Evolutionary conservation across 2,329 filamentous ascomycete species (phyloP), one percentile per base, ranked within the genome.

Genomic region (Colletotrichum eremochloae): DNA sequence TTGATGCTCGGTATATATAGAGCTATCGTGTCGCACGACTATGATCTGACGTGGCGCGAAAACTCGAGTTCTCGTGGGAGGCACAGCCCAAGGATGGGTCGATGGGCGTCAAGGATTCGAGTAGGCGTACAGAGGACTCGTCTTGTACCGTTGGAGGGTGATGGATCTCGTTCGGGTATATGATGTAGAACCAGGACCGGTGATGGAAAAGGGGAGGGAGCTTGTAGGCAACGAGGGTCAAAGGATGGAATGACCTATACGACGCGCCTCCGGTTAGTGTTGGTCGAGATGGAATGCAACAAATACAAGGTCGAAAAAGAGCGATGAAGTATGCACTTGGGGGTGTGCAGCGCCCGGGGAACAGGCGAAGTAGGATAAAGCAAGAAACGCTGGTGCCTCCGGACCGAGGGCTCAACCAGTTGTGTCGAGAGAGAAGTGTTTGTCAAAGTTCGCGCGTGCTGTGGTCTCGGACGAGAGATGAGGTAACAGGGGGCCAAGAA

Each of bases 401-500:
- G 33, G 44, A 48, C 61, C 70, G 70, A 72, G 60, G 66, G 66
- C 60, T 63, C 24, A 33, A 63, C 46, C 66, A 69, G 50, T 46
- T 42, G 69, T 61, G 66, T 72, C 60, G 46, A 63, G 58, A 68
- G 48, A 33, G 40, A 33, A 40, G 55, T 69, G 70, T 69, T 70
- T 72, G 70, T 70, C 70, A 72, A 69, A 50, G 70, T 72, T 72
- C 70, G 70, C 70, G 66, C 61, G 40, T 71, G 61, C 56, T 63
- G 33, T 65, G 69, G 70, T 69, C 70, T 72, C 60, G 70, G 66
- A 69, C 55, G 60, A 72, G 69, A 72, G 70, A 72, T 72, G 70
- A 70, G 70, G 70, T 72, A 70, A 72, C 70, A 72, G 66, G 70
- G 70, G 70, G 70, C 66, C 70, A 72, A 72, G 69, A 72, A 72